Percentiles rank a stretch among this genome's conserved stretches.
These are phyloP conservation scores for Trapa incisa DNA, from an alignment of 345 rosid species.

Conservation along the genomic window DNA sequence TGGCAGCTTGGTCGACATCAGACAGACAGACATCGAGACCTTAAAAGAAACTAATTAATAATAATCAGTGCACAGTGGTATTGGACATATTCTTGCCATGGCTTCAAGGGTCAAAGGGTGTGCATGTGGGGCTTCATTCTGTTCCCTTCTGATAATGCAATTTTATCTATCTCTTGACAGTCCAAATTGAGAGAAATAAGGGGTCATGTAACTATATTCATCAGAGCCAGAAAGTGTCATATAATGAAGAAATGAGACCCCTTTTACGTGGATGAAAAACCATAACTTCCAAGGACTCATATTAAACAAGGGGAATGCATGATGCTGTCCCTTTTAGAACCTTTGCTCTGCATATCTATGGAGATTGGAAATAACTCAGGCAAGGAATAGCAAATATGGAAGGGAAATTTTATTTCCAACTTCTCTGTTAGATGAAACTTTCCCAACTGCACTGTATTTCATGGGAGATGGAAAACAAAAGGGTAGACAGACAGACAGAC, in stretches of 20 bases:
- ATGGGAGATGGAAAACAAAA: background rate
- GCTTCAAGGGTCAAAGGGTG: constrained; percentile 18
- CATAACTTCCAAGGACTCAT: no score
- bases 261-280: no score
- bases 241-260: no score
- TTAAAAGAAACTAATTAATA: background rate
- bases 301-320: no score
- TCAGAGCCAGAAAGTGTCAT: no score
- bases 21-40: constrained; percentile 18
- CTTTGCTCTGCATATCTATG: no score
- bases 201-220: constrained; percentile 1
- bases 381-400: background rate
- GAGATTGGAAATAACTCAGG: background rate
- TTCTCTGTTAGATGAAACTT: no score
- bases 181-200: constrained; percentile 9
- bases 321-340: no score
- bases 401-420: background rate
- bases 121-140: constrained; percentile 9
- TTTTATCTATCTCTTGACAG: no score
- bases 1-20: constrained; percentile 25
- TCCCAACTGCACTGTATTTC: background rate
- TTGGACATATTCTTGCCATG: constrained; percentile 17
- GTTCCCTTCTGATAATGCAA: no score
- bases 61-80: background rate
- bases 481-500: background rate